Evolutionary conservation across 1,284 basidiomycete species (phyloP).

Genomic region (Pyrrhoderma noxium): DNA sequence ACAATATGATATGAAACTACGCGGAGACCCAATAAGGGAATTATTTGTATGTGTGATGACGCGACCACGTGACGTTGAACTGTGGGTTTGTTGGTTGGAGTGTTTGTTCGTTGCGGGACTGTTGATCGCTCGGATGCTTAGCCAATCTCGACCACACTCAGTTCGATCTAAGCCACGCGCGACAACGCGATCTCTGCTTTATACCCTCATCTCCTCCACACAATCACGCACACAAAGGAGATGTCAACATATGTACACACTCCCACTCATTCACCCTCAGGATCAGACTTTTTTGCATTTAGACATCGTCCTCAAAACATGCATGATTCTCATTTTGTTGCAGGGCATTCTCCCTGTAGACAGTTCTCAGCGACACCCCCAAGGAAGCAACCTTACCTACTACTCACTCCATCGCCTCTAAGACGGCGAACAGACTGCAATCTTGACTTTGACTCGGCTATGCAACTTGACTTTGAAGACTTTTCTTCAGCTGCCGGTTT

Average conservation of each 20-base stretch:
- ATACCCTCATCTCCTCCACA: constrained; percentile 3
- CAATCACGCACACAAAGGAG: constrained; percentile 1
- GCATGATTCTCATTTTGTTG: constrained; percentile 10
- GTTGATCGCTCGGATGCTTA: too few relatives aligned
- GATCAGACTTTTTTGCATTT: constrained; percentile 11
- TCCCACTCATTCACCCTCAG: constrained; percentile 14
- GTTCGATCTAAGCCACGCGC: constrained; percentile 4
- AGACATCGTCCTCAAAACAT: constrained; percentile 5
- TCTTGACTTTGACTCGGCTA: constrained; percentile 12
- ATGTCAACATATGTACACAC: constrained; percentile 17
- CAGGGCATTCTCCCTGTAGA: constrained; percentile 9
- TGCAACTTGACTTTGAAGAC: constrained; percentile 18
- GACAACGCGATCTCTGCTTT: background rate
- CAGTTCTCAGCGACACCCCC: constrained; percentile 15
- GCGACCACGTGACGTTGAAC: background rate
- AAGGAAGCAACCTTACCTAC: constrained; percentile 12
- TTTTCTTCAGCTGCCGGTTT: constrained; percentile 14
- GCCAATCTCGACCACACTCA: too few relatives aligned
- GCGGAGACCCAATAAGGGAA: too few relatives aligned
- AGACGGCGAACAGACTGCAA: constrained; percentile 7
- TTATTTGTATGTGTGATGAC: background rate
- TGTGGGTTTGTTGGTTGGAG: background rate
- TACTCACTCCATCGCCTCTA: constrained; percentile 16
- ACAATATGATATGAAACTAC: too few relatives aligned
- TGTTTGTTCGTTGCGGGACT: background rate